Conservation (phyloP, 1,284 basidiomycete species). For the Cystobasidium slooffiae region DNA sequence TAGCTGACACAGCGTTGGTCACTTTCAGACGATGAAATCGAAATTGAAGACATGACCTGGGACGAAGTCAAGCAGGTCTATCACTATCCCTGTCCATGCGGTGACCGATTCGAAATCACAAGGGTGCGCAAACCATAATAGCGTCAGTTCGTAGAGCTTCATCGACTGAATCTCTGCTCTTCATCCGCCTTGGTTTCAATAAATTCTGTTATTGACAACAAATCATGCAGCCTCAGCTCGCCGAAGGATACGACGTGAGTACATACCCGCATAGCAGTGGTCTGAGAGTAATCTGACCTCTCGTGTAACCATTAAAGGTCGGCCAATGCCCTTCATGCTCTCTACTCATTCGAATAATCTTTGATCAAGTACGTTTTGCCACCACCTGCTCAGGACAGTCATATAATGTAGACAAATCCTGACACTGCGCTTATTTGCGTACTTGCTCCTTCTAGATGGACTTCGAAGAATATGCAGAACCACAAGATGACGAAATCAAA, state of each 20-base stretch:
- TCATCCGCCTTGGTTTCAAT: neutral
- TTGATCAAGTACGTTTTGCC: slow-evolving; percentile 77
- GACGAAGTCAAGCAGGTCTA: slow-evolving; percentile 79
- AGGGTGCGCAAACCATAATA: slow-evolving; percentile 58
- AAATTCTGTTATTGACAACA: neutral
- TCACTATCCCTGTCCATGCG: slow-evolving; percentile 97
- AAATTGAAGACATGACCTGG: slow-evolving; percentile 96
- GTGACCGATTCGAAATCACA: slow-evolving; percentile 96
- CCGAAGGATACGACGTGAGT: slow-evolving; percentile 76
- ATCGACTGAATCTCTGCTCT: neutral
- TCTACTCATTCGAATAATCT: slow-evolving; percentile 88
- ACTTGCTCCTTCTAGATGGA: slow-evolving; percentile 52
- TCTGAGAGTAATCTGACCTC: neutral
- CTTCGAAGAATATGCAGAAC: slow-evolving; percentile 61
- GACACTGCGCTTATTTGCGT: neutral
- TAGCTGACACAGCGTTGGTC: neutral
- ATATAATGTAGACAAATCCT: neutral
- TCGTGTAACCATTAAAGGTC: slow-evolving; percentile 58
- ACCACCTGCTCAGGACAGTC: neutral
- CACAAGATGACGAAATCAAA: slow-evolving; percentile 57
- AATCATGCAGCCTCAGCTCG: slow-evolving; percentile 65
- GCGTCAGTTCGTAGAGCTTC: neutral
- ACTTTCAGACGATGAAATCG: slow-evolving; percentile 74
- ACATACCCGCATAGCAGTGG: neutral
- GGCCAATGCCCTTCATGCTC: slow-evolving; percentile 98